These are phyloP conservation scores for Hysterangium stoloniferum DNA, from an alignment of 768 basidiomycete species.

Conservation along the genomic window DNA sequence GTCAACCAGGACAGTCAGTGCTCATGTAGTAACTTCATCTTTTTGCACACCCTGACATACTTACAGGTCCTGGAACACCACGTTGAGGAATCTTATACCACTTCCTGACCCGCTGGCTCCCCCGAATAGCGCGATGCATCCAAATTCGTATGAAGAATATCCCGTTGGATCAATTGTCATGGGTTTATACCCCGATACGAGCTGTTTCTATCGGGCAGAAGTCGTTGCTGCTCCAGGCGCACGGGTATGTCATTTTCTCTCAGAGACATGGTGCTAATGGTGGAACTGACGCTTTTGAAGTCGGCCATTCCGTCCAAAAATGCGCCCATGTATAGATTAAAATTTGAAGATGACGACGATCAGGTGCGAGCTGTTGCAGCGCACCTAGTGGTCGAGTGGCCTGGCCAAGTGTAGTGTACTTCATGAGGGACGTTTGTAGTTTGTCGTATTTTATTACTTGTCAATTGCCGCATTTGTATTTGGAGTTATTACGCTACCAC, in stretches of 20 bases:
- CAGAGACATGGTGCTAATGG: background rate
- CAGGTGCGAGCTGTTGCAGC: constrained; percentile 73
- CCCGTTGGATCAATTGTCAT: constrained; percentile 64
- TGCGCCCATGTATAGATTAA: constrained; percentile 62
- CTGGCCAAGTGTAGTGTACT: constrained; percentile 27
- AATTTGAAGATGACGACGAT: constrained; percentile 85
- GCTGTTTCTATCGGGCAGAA: constrained; percentile 84
- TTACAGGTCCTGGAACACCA: constrained; percentile 58
- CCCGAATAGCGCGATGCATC: constrained; percentile 51
- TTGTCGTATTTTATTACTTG: constrained; percentile 10
- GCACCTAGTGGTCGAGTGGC: constrained; percentile 79
- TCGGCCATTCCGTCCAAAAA: constrained; percentile 31
- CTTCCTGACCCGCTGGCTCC: constrained; percentile 65
- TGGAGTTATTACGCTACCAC: background rate
- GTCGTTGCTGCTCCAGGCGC: constrained; percentile 54
- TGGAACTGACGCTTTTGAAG: background rate
- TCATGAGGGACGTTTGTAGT: background rate
- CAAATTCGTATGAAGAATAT: constrained; percentile 66
- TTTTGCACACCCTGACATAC: constrained; percentile 1
- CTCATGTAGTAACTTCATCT: background rate
- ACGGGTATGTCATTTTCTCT: constrained; percentile 27
- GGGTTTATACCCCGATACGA: constrained; percentile 87
- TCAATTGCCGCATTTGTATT: constrained; percentile 16
- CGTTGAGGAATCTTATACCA: constrained; percentile 65
- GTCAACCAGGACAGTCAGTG: constrained; percentile 52